Evolutionary conservation across 2,329 filamentous ascomycete genomes (phyloP).

Genomic region (Phaeosphaeria sp.): DNA sequence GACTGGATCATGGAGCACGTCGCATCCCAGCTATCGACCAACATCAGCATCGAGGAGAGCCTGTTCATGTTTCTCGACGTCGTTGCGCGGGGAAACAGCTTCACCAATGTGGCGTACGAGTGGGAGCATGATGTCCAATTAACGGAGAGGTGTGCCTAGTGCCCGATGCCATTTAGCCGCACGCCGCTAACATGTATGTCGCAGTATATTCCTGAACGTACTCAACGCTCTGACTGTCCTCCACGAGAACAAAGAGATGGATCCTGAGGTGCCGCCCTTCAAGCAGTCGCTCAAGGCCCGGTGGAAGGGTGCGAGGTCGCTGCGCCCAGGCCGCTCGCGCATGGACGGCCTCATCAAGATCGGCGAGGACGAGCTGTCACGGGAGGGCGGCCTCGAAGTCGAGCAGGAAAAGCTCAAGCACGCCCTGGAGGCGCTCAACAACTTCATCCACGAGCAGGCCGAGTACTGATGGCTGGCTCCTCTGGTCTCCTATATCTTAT

Average conservation of each 20-base stretch:
- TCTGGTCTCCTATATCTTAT: constrained; percentile 16
- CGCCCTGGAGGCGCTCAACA: constrained; percentile 45
- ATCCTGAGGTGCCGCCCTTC: constrained; percentile 40
- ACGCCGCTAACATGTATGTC: constrained; percentile 15
- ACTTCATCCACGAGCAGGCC: constrained; percentile 47
- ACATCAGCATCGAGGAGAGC: constrained; percentile 47
- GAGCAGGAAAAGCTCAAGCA: constrained; percentile 40
- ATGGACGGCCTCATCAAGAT: constrained; percentile 42
- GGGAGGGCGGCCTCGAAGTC: constrained; percentile 42
- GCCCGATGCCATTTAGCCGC: constrained; percentile 5
- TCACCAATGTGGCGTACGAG: constrained; percentile 38
- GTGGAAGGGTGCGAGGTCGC: constrained; percentile 41
- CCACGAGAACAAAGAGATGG: constrained; percentile 39
- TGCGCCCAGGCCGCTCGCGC: constrained; percentile 38
- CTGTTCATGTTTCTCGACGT: constrained; percentile 48
- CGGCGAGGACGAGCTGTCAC: constrained; percentile 40
- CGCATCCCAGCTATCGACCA: constrained; percentile 33
- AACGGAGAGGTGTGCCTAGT: constrained; percentile 40
- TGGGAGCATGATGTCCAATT: constrained; percentile 47
- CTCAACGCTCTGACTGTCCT: constrained; percentile 43
- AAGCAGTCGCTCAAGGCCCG: constrained; percentile 35
- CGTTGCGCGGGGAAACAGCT: constrained; percentile 46
- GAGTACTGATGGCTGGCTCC: constrained; percentile 29
- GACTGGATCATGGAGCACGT: constrained; percentile 47
- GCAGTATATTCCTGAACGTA: constrained; percentile 46